These are phyloP conservation scores for Biancaea sappan DNA, from an alignment of 306 rosid species.

Conservation along the genomic window DNA sequence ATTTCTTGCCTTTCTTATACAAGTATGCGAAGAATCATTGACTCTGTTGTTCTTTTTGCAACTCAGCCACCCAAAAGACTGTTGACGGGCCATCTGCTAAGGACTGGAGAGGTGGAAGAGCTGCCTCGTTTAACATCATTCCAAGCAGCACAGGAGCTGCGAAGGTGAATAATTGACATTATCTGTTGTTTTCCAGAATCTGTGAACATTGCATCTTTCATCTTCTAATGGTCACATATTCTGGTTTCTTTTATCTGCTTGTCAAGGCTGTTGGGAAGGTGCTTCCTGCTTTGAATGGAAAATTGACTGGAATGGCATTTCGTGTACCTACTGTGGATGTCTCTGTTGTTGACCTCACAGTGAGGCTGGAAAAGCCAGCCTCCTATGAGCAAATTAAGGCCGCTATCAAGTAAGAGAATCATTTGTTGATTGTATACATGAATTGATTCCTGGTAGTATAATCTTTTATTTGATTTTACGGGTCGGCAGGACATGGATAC, in stretches of 20 bases:
- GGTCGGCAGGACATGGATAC: neutral
- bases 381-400: slow-evolving; percentile 57
- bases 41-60: neutral
- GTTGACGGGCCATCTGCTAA: slow-evolving; percentile 88
- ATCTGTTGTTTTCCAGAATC: neutral
- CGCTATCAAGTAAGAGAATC: slow-evolving; percentile 66
- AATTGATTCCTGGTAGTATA: neutral
- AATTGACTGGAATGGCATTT: slow-evolving; percentile 85
- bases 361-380: slow-evolving; percentile 62
- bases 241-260: neutral
- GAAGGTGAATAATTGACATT: slow-evolving; percentile 51
- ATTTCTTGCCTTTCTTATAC: neutral
- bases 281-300: slow-evolving; percentile 72
- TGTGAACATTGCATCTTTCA: neutral
- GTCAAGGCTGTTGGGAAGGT: slow-evolving; percentile 74
- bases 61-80: slow-evolving; percentile 85
- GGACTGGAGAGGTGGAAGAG: slow-evolving; percentile 99
- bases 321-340: slow-evolving; percentile 84
- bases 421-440: neutral
- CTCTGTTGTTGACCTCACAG: slow-evolving; percentile 79
- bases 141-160: slow-evolving; percentile 98
- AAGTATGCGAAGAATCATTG: neutral
- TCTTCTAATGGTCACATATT: neutral
- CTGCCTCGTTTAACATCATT: slow-evolving; percentile 90
- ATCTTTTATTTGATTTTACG: neutral